Evolutionary conservation across 352 stramenopile genomes (phyloP).

Genomic region (Phytophthora sp.): DNA sequence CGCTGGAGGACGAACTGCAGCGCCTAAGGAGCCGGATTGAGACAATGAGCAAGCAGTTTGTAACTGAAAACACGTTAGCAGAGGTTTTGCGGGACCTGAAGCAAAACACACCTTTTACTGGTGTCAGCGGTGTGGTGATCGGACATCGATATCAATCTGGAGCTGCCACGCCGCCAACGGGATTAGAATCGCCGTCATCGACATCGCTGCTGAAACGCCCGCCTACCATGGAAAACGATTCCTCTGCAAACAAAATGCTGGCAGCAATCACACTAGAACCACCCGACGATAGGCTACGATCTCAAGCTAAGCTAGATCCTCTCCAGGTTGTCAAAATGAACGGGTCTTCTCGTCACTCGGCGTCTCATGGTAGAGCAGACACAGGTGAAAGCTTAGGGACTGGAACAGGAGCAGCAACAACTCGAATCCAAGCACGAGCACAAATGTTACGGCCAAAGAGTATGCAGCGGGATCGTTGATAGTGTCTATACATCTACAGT

Average conservation of each 20-base stretch:
- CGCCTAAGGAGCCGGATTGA: conserved; percentile 44
- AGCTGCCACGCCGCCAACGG: background rate
- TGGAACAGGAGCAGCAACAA: conserved; percentile 25
- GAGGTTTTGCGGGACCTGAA: conserved; percentile 51
- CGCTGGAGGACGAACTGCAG: conserved; percentile 43
- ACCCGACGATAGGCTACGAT: conserved; percentile 48
- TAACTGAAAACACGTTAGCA: conserved; percentile 48
- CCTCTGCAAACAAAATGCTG: conserved; percentile 37
- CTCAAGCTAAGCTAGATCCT: conserved; percentile 67
- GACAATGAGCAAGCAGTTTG: conserved; percentile 51
- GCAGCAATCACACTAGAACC: conserved; percentile 38
- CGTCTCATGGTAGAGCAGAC: conserved; percentile 1
- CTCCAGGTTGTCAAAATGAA: conserved; percentile 54
- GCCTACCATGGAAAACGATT: conserved; percentile 20
- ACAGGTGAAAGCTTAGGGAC: conserved; percentile 4
- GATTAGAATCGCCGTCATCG: conserved; percentile 14
- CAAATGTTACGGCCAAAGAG: conserved; percentile 66
- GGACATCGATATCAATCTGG: conserved; percentile 36
- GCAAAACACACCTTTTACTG: conserved; percentile 12
- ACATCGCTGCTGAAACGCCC: conserved; percentile 16
- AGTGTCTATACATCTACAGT: too few species aligned
- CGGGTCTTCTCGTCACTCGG: conserved; percentile 22
- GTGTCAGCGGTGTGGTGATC: conserved; percentile 21
- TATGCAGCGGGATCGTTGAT: conserved; percentile 9
- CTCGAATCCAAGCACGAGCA: conserved; percentile 61